Conservation (phyloP, 192 early-diverging fungal genomes). For the Mortierella alpina region DNA sequence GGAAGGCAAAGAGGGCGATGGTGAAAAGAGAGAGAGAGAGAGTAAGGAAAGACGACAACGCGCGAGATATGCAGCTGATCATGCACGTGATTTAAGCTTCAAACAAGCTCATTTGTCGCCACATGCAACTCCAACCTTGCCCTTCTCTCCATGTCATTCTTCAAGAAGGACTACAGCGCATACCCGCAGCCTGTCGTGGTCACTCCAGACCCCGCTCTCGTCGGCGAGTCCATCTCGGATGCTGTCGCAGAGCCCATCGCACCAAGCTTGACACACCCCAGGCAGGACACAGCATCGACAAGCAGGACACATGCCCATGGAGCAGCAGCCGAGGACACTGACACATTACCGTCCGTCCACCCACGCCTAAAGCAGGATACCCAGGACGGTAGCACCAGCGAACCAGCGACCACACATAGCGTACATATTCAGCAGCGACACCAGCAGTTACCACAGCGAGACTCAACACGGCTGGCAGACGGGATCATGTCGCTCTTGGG, state of each 20-base stretch:
- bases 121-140: neutral
- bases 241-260: slow-evolving; percentile 29
- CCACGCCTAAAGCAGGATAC: too few species aligned
- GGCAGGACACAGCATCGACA: neutral
- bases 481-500: slow-evolving; percentile 58
- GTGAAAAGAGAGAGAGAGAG: neutral
- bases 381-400: neutral
- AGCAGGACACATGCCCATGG: neutral
- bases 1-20: too few species aligned
- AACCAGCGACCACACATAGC: too few species aligned
- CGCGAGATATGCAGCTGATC: neutral
- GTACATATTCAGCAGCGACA: neutral
- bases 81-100: neutral
- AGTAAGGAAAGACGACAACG: neutral
- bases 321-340: neutral
- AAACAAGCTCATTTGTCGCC: neutral
- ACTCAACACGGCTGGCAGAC: slow-evolving; percentile 38
- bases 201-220: slow-evolving; percentile 18
- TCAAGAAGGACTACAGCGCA: slow-evolving; percentile 32
- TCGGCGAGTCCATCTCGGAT: slow-evolving; percentile 12
- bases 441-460: slow-evolving; percentile 9
- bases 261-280: neutral
- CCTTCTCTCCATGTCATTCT: slow-evolving; percentile 24
- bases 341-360: neutral
- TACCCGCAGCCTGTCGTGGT: slow-evolving; percentile 49